Conservation (phyloP, 768 basidiomycete species). For the Amanita molliuscula region DNA sequence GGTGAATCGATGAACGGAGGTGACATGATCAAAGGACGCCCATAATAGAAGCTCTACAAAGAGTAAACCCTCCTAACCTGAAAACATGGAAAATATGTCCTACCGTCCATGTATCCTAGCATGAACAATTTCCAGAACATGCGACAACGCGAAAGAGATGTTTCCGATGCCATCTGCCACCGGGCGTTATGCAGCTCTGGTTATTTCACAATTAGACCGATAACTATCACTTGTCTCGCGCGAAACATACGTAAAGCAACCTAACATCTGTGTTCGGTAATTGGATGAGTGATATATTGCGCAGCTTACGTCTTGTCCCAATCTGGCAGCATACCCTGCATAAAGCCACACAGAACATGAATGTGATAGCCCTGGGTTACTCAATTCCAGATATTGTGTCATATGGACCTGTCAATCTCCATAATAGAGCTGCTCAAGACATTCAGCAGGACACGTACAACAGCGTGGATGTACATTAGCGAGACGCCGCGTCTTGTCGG, state of each 20-base stretch:
- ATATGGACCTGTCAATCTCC: constrained; percentile 23
- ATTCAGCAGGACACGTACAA: constrained; percentile 28
- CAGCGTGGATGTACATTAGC: constrained; percentile 39
- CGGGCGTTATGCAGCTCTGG: constrained; percentile 50
- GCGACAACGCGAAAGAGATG: constrained; percentile 36
- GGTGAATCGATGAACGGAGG: constrained; percentile 44
- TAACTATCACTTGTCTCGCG: neutral
- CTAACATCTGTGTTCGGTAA: constrained; percentile 13
- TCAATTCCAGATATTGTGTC: constrained; percentile 45
- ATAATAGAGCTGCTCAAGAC: neutral
- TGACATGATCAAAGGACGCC: constrained; percentile 48
- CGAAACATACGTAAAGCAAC: constrained; percentile 42
- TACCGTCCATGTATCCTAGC: constrained; percentile 57
- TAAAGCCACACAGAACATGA: constrained; percentile 44
- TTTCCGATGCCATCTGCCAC: constrained; percentile 43
- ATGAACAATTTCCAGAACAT: constrained; percentile 65
- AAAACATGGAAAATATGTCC: constrained; percentile 1
- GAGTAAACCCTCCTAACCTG: neutral
- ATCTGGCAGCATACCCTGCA: constrained; percentile 47
- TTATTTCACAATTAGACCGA: neutral
- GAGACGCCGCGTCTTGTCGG: constrained; percentile 42
- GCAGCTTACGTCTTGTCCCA: constrained; percentile 47
- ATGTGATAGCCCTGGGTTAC: constrained; percentile 30
- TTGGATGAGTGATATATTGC: neutral
- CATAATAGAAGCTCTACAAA: constrained; percentile 48